phyloP scores from a whole-genome alignment of 768 basidiomycete genomes.

The Pleurotus citrinopileatus region DNA sequence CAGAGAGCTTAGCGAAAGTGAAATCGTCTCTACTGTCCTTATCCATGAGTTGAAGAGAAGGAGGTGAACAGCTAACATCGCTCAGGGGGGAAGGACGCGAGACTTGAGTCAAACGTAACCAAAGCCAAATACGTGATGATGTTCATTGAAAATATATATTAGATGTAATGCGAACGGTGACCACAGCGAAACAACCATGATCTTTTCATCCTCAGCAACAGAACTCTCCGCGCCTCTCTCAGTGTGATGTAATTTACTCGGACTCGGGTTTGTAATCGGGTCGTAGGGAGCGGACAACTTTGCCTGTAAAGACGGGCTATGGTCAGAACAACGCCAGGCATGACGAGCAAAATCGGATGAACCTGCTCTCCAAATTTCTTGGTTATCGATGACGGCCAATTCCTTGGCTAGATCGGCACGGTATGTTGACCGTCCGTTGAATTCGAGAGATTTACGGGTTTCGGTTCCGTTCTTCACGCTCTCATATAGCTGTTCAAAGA shows the following conservation, averaged over 20 bases:
- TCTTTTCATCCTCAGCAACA: too few relatives aligned
- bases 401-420: slow-evolving; percentile 91
- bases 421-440: slow-evolving; percentile 91
- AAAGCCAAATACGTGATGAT: too few relatives aligned
- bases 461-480: slow-evolving; percentile 94
- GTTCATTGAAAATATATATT: too few relatives aligned
- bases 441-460: slow-evolving; percentile 95
- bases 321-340: background rate
- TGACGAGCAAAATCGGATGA: slow-evolving; percentile 7
- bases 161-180: too few relatives aligned
- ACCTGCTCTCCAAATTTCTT: slow-evolving; percentile 98
- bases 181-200: too few relatives aligned
- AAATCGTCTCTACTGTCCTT: slow-evolving; percentile 78
- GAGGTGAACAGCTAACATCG: too few relatives aligned
- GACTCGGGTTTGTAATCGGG: slow-evolving; percentile 79
- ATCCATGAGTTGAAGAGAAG: too few relatives aligned
- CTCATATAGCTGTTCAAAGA: slow-evolving; percentile 94
- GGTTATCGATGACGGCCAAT: slow-evolving; percentile 91
- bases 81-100: too few relatives aligned
- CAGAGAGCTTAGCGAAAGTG: slow-evolving; percentile 88
- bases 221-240: too few relatives aligned
- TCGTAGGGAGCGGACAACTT: slow-evolving; percentile 86
- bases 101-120: too few relatives aligned
- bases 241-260: too few relatives aligned
- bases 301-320: slow-evolving; percentile 44